Conservation (phyloP, 2,329 filamentous ascomycete species). For the Sphaerulina vaccinii region DNA sequence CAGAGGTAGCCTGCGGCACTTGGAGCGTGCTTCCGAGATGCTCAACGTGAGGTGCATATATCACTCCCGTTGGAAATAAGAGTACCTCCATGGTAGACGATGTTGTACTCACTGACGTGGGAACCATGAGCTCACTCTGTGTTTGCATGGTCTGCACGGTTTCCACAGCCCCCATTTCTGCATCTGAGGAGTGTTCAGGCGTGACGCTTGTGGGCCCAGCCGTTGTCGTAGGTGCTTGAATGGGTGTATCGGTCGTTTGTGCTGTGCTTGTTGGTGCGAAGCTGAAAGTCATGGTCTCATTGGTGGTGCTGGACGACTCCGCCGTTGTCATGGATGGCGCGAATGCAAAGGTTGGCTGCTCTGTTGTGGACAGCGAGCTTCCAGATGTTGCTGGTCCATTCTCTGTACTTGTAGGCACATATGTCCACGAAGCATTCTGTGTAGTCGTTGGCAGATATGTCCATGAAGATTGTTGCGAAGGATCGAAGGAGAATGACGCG, state of each 20-base stretch:
- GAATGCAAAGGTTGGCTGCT: slow-evolving; percentile 2
- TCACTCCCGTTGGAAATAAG: background rate
- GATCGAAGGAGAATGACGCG: slow-evolving; percentile 4
- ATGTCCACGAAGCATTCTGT: background rate
- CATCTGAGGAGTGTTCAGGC: background rate
- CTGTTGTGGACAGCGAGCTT: no score
- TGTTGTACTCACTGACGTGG: background rate
- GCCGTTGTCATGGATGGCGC: background rate
- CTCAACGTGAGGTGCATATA: background rate
- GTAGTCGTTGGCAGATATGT: background rate
- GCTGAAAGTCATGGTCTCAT: background rate
- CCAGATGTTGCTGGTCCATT: background rate
- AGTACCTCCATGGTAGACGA: background rate
- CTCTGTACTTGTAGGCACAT: background rate
- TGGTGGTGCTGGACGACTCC: background rate
- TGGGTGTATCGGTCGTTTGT: background rate
- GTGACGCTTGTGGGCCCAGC: background rate
- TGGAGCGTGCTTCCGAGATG: background rate
- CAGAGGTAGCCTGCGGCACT: background rate
- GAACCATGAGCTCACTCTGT: background rate
- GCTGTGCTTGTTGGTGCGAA: background rate
- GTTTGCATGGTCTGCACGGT: background rate
- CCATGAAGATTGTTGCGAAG: background rate
- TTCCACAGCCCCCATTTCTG: background rate
- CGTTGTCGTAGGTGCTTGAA: background rate